phyloP scores from a whole-genome alignment of 768 basidiomycete species.

The Ephemerocybe angulata region DNA sequence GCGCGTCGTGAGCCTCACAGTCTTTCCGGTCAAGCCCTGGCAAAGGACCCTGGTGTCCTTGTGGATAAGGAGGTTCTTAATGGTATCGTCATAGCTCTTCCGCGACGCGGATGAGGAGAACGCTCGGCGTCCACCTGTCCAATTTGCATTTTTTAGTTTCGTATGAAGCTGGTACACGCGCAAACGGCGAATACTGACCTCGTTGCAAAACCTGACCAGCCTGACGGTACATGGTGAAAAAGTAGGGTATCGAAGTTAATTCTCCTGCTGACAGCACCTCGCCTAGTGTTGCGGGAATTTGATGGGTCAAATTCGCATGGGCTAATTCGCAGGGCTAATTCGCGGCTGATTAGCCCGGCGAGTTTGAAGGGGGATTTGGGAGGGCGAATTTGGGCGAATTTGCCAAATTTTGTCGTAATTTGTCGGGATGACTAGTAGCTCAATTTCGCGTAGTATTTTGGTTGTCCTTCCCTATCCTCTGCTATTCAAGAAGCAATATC shows the following conservation, averaged over 20 bases:
- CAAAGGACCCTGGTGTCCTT: slow-evolving; percentile 93
- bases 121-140: slow-evolving; percentile 64
- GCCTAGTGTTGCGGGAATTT: too few species aligned
- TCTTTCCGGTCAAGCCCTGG: slow-evolving; percentile 95
- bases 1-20: slow-evolving; percentile 46
- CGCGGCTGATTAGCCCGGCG: too few species aligned
- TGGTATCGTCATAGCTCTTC: slow-evolving; percentile 81
- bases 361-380: too few species aligned
- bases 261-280: not conserved
- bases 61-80: slow-evolving; percentile 87
- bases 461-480: not conserved
- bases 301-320: too few species aligned
- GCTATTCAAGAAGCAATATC: not conserved
- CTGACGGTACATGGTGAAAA: slow-evolving; percentile 53
- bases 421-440: too few species aligned
- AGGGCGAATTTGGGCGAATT: too few species aligned
- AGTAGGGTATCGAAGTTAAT: not conserved
- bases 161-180: not conserved
- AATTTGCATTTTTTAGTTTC: not conserved
- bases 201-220: slow-evolving; percentile 52
- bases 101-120: slow-evolving; percentile 78
- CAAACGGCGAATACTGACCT: slow-evolving; percentile 47
- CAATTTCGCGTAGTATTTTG: not conserved
- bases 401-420: too few species aligned
- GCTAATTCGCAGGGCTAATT: too few species aligned